These are phyloP conservation scores for Torulaspora globosa DNA, from an alignment of 1,139 yeast species.

Conservation along the genomic window DNA sequence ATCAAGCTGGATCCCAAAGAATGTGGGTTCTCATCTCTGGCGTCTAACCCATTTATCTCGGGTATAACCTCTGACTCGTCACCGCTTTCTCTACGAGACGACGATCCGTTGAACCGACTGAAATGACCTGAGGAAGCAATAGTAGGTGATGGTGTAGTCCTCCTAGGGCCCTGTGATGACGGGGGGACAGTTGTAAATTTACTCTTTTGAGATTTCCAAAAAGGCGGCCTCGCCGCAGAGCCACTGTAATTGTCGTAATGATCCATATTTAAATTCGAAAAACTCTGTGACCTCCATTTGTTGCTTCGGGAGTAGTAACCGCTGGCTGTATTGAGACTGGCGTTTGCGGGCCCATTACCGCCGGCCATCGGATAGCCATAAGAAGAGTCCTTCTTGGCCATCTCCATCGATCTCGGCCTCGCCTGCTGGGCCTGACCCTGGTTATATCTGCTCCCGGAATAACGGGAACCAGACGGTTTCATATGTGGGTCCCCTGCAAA, in stretches of 20 bases:
- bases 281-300: conserved; percentile 24
- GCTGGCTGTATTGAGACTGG: conserved; percentile 13
- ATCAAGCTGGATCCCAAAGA: conserved; percentile 31
- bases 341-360: not conserved
- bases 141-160: conserved; percentile 5
- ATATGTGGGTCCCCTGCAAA: not conserved
- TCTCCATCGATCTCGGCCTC: conserved; percentile 24
- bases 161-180: not conserved
- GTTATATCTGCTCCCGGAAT: conserved; percentile 27
- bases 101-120: conserved; percentile 7
- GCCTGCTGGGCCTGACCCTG: conserved; percentile 12
- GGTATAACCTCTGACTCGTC: conserved; percentile 6
- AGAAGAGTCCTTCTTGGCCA: conserved; percentile 8
- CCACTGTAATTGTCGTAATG: conserved; percentile 8
- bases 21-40: conserved; percentile 12
- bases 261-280: conserved; percentile 8
- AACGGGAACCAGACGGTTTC: conserved; percentile 18
- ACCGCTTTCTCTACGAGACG: conserved; percentile 4
- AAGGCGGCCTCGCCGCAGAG: conserved; percentile 10
- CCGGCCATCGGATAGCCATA: conserved; percentile 5
- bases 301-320: conserved; percentile 22
- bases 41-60: conserved; percentile 7
- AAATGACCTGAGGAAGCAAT: conserved; percentile 1
- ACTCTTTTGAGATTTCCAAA: conserved; percentile 15
- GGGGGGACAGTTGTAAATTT: not conserved